phyloP scores from a whole-genome alignment of 768 basidiomycete species.

The Agrocybe pediades region DNA sequence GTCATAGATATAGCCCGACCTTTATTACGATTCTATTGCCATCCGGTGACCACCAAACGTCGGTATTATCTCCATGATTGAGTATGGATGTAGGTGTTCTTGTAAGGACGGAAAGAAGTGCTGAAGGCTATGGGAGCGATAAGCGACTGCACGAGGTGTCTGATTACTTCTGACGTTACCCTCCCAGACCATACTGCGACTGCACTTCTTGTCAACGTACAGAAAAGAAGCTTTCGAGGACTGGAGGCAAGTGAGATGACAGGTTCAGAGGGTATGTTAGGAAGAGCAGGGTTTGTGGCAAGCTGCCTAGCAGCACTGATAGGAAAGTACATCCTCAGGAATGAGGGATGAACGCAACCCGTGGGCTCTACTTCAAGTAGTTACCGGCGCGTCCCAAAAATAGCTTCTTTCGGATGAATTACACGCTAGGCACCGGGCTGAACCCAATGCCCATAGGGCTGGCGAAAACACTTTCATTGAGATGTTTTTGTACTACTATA shows the following conservation, averaged over 20 bases:
- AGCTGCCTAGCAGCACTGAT: constrained; percentile 77
- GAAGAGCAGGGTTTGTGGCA: constrained; percentile 68
- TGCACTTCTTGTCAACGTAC: constrained; percentile 69
- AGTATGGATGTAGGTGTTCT: constrained; percentile 76
- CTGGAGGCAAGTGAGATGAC: constrained; percentile 63
- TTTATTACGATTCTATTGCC: constrained; percentile 78
- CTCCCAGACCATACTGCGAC: constrained; percentile 82
- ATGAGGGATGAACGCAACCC: not conserved
- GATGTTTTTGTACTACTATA: not conserved
- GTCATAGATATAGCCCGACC: constrained; percentile 41
- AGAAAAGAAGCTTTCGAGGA: constrained; percentile 78
- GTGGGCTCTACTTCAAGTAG: not conserved
- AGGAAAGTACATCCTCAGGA: constrained; percentile 77
- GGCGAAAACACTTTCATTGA: too few species aligned
- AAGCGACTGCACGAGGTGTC: not conserved
- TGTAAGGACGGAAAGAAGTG: constrained; percentile 69
- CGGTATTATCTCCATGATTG: constrained; percentile 81
- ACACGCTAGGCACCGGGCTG: too few species aligned
- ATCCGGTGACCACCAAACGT: constrained; percentile 83
- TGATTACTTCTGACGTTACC: constrained; percentile 28
- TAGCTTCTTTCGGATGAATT: constrained; percentile 9
- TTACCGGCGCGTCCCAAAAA: constrained; percentile 12
- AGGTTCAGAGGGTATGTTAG: constrained; percentile 58
- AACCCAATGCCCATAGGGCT: too few species aligned
- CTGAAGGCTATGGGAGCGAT: constrained; percentile 57